Evolutionary conservation across 2,329 filamentous ascomycete species (phyloP).

Genomic region (Fusarium sp.): DNA sequence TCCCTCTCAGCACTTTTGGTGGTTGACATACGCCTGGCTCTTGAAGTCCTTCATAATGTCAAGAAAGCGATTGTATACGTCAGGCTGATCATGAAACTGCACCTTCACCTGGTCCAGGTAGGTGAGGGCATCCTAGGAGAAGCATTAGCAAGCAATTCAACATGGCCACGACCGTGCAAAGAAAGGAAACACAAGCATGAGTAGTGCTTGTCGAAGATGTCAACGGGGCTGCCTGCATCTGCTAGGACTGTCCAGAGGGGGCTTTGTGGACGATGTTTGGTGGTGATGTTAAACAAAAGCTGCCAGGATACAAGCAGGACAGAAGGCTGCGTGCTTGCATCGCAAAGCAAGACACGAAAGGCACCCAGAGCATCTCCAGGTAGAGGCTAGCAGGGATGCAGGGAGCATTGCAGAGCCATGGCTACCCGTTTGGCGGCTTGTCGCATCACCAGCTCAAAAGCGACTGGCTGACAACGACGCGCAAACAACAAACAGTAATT

Average conservation of each 20-base stretch:
- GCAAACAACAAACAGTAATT: conserved; percentile 10
- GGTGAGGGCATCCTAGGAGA: conserved; percentile 77
- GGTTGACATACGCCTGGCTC: conserved; percentile 82
- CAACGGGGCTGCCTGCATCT: conserved; percentile 35
- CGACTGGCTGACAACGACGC: conserved; percentile 23
- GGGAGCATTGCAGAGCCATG: conserved; percentile 23
- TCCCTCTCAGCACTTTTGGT: not conserved
- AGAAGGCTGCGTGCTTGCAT: not conserved
- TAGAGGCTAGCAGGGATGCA: conserved; percentile 2
- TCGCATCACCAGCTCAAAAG: conserved; percentile 30
- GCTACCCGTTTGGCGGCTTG: conserved; percentile 10
- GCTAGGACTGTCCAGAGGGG: conserved; percentile 16
- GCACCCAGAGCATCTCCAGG: not conserved
- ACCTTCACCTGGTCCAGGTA: conserved; percentile 99
- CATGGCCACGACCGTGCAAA: not conserved
- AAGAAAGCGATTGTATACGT: conserved; percentile 96
- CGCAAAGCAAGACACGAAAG: not conserved
- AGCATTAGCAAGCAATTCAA: conserved; percentile 18
- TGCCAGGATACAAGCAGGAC: not conserved
- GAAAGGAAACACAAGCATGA: conserved; percentile 33
- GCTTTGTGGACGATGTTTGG: conserved; percentile 18
- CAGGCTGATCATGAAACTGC: conserved; percentile 94
- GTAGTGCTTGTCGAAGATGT: conserved; percentile 37
- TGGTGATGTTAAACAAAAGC: conserved; percentile 7
- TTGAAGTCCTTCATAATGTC: conserved; percentile 99